A percentile compares a stretch with the other conserved stretches of the same genome.
These are phyloP conservation scores for Rhytidhysteron rufulum DNA, from an alignment of 2,329 filamentous ascomycete genomes.

Conservation along the genomic window DNA sequence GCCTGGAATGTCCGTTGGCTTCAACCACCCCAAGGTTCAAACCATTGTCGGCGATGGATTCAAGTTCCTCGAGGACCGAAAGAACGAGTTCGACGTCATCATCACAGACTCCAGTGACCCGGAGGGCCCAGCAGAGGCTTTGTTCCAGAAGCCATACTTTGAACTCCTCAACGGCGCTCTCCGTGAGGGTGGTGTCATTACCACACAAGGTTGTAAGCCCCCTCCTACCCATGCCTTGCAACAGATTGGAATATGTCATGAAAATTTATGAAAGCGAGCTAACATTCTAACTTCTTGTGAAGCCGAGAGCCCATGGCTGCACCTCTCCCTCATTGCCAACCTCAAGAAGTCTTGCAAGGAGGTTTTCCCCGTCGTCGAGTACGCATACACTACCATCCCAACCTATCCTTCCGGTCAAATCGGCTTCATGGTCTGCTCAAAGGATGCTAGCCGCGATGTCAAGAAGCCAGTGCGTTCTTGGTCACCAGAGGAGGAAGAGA, in stretches of 20 bases:
- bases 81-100: conserved; percentile 98
- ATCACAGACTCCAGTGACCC: conserved; percentile 99
- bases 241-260: too few species aligned
- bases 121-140: conserved; percentile 89
- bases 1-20: conserved; percentile 87
- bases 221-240: conserved; percentile 44
- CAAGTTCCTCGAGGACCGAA: conserved; percentile 95
- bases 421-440: conserved; percentile 99
- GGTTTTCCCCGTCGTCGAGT: conserved; percentile 96
- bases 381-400: conserved; percentile 98
- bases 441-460: conserved; percentile 81
- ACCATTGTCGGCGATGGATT: conserved; percentile 95
- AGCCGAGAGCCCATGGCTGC: conserved; percentile 99
- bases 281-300: conserved; percentile 16
- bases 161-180: conserved; percentile 87
- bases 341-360: conserved; percentile 96
- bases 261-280: conserved; percentile 21
- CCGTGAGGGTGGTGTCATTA: conserved; percentile 94
- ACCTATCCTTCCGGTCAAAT: conserved; percentile 99
- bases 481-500: conserved; percentile 83
- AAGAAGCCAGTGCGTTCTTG: conserved; percentile 79
- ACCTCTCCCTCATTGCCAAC: conserved; percentile 87
- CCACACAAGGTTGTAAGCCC: conserved; percentile 99
- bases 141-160: conserved; percentile 99
- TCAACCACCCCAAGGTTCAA: conserved; percentile 89